Conservation (phyloP, 2,329 filamentous ascomycete genomes). For the Curvularia sp. region DNA sequence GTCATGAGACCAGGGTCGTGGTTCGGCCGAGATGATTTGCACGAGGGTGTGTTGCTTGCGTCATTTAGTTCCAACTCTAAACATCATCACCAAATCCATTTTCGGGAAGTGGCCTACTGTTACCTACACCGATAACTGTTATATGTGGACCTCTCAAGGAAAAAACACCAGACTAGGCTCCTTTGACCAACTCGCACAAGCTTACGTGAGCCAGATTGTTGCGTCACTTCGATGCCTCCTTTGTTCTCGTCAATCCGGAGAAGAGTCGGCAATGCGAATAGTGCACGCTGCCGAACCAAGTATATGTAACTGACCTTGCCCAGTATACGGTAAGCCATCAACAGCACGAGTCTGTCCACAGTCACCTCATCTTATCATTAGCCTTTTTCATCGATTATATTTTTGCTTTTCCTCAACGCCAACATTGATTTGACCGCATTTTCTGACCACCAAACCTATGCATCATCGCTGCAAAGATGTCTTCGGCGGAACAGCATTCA, state of each 20-base stretch:
- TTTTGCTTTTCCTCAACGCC: background rate
- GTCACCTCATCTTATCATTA: background rate
- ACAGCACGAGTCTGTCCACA: background rate
- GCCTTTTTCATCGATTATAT: background rate
- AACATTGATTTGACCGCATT: background rate
- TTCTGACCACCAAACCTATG: background rate
- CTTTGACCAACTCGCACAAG: background rate
- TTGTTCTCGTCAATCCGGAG: background rate
- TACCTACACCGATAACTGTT: background rate
- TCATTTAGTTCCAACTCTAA: conserved; percentile 5
- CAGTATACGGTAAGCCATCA: too few species aligned
- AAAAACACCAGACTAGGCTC: background rate
- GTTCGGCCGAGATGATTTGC: conserved; percentile 12
- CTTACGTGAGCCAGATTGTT: background rate
- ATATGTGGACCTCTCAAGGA: background rate
- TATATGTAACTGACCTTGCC: conserved; percentile 1
- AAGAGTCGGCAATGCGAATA: conserved; percentile 5
- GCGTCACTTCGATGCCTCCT: conserved; percentile 4
- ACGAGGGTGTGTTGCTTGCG: conserved; percentile 1
- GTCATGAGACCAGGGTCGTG: background rate
- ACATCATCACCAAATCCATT: background rate
- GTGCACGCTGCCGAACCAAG: background rate
- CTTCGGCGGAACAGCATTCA: background rate
- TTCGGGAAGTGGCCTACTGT: background rate
- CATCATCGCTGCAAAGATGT: background rate